Evolutionary conservation across 1,284 basidiomycete genomes (phyloP).

Genomic region (Pisolithus thermaeus): DNA sequence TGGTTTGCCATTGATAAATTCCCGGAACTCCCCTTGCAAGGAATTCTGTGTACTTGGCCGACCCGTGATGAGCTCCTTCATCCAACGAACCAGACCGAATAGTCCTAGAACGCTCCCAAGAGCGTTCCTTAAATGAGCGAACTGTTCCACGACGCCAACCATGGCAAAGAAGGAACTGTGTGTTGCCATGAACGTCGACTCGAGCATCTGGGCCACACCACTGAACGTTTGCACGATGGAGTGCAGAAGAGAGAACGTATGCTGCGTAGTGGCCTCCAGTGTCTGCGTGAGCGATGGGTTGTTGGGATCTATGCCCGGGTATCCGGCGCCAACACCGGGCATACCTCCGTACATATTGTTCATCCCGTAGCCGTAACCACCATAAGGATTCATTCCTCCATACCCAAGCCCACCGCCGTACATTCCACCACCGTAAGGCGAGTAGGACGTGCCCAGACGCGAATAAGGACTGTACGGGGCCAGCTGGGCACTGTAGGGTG

Average conservation of each 20-base stretch:
- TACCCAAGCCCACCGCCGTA: constrained; percentile 38
- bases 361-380: constrained; percentile 35
- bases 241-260: constrained; percentile 91
- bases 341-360: constrained; percentile 40
- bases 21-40: constrained; percentile 58
- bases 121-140: constrained; percentile 86
- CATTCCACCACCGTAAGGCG: constrained; percentile 36
- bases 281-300: constrained; percentile 78
- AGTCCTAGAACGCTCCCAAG: constrained; percentile 91
- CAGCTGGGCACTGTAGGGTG: constrained; percentile 20
- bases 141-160: constrained; percentile 96
- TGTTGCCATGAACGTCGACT: constrained; percentile 97
- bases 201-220: constrained; percentile 96
- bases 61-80: constrained; percentile 64
- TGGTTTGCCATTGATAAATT: constrained; percentile 62
- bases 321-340: constrained; percentile 37
- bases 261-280: constrained; percentile 86
- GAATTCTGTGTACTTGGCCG: constrained; percentile 28
- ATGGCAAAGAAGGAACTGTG: constrained; percentile 98
- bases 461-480: constrained; percentile 39
- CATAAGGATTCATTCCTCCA: constrained; percentile 32
- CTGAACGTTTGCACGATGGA: constrained; percentile 95
- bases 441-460: constrained; percentile 39
- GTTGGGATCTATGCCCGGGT: constrained; percentile 38
- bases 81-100: constrained; percentile 84